Base-by-base conservation (phyloP, 2,329 filamentous ascomycete genomes). In the Diaporthe aspalathi region DNA sequence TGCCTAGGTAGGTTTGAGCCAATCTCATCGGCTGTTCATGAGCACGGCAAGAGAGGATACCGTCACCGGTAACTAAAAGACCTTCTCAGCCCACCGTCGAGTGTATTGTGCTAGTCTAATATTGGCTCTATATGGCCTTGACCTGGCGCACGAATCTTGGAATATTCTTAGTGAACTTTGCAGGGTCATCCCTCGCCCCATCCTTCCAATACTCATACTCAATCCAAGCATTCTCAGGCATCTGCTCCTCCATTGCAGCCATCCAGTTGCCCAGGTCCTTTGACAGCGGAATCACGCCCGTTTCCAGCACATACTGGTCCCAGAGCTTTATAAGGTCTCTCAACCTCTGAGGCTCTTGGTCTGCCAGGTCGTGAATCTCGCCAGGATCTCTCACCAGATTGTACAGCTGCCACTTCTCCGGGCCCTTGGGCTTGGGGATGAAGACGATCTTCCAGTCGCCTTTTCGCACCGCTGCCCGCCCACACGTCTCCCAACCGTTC, bases 141-240 rank as follows among this genome's bases (percentile, higher is more conserved):
- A 74, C 70, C 38, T 70, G 69, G 16, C 72, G 54, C n/a, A 54
- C 53, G 22, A 74, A 74, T 38, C 70, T 66, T n/a, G 72, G 73
- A 11, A 74, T 68, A 8, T 72, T 47, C 45, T 70, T 74, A 38
- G 73, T 74, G 45, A 86, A 87, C 75, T 81, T 84, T 62, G 81
- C 77, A 5, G 83, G 83, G 22, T 84, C 81, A 56, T 87, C 84
- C 24, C 80, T 75, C 1, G 81, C 81, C 2, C 80, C 80, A 5
- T 81, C 77, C 57, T 83, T 81, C 88, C 88, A 91, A 74, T 90
- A 91, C 78, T 90, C 88, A 77, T 89, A 90, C 79, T 91, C 88
- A 80, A 91, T 90, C 89, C 88, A 90, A 8, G 85, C 87, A 76
- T 90, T 89, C 78, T 91, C 88, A 0, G 86, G 86, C 89, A 91